phyloP scores from a whole-genome alignment of 2,329 filamentous ascomycete species.

The Colletotrichum musicola region DNA sequence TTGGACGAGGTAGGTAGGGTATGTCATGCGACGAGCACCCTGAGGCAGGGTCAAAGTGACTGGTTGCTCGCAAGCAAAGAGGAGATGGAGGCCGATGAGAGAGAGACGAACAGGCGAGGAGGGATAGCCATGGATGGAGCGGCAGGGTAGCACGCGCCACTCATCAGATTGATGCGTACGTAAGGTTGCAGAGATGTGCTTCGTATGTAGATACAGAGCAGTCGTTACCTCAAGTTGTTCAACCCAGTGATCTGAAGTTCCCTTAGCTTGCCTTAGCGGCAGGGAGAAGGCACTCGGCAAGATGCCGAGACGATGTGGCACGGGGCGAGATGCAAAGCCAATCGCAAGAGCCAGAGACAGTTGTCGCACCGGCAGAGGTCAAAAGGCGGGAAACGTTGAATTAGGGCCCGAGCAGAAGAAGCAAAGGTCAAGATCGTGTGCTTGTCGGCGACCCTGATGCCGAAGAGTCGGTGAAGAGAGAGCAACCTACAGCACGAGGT shows the following conservation, averaged over 20 bases:
- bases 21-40: conserved; percentile 3
- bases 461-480: conserved; percentile 29
- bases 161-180: no score
- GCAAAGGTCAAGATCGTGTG: no score
- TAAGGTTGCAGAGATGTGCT: no score
- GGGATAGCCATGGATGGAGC: conserved; percentile 14
- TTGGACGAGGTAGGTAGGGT: neutral
- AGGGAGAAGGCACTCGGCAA: conserved; percentile 4
- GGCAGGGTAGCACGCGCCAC: neutral
- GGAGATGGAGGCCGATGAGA: conserved; percentile 11
- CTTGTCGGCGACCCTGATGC: neutral
- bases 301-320: conserved; percentile 27
- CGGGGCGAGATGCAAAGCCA: conserved; percentile 14
- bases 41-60: conserved; percentile 16
- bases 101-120: conserved; percentile 25
- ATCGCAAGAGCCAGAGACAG: conserved; percentile 7
- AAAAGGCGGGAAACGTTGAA: neutral
- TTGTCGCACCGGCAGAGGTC: conserved; percentile 8
- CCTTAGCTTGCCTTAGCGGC: neutral
- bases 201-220: no score
- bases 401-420: neutral
- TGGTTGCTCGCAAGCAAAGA: conserved; percentile 16
- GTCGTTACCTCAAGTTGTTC: no score
- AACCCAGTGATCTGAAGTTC: no score
- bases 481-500: neutral